These are phyloP conservation scores for Rosa lucieae DNA, from an alignment of 306 rosid species.

Conservation along the genomic window DNA sequence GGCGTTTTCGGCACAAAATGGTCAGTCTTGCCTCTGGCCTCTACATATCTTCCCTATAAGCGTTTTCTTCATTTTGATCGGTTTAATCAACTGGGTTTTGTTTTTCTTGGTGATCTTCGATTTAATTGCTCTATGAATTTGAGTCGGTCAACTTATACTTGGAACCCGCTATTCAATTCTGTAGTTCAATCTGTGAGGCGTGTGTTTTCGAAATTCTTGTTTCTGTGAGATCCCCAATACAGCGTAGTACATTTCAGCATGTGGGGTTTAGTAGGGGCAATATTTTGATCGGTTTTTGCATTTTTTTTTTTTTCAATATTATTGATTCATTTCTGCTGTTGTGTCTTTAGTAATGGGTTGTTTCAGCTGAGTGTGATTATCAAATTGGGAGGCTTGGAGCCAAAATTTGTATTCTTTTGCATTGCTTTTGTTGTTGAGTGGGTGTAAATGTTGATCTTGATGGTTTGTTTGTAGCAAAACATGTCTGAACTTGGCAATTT, in stretches of 20 bases:
- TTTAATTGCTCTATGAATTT: slow-evolving; percentile 11
- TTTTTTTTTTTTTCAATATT: neutral
- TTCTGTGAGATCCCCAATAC: slow-evolving; percentile 16
- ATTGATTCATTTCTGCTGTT: neutral
- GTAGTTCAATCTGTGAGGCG: neutral
- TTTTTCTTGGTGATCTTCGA: neutral
- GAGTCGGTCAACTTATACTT: slow-evolving; percentile 6
- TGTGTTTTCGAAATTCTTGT: neutral
- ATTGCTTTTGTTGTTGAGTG: neutral
- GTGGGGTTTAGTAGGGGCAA: neutral
- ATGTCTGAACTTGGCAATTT: slow-evolving; percentile 68
- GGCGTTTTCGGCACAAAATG: slow-evolving; percentile 91
- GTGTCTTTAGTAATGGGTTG: neutral
- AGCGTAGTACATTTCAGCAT: slow-evolving; percentile 17
- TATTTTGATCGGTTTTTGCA: neutral
- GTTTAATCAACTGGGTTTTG: neutral
- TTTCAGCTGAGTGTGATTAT: neutral
- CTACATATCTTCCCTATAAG: neutral
- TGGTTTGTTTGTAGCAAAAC: slow-evolving; percentile 67
- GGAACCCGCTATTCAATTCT: slow-evolving; percentile 3
- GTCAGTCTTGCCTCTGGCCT: slow-evolving; percentile 33
- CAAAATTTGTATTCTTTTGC: neutral
- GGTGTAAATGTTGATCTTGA: slow-evolving; percentile 14
- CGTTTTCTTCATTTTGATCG: neutral
- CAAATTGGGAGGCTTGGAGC: neutral